Evolutionary conservation across 257 asterid species (phyloP).

Genomic region (Solanum okadae): DNA sequence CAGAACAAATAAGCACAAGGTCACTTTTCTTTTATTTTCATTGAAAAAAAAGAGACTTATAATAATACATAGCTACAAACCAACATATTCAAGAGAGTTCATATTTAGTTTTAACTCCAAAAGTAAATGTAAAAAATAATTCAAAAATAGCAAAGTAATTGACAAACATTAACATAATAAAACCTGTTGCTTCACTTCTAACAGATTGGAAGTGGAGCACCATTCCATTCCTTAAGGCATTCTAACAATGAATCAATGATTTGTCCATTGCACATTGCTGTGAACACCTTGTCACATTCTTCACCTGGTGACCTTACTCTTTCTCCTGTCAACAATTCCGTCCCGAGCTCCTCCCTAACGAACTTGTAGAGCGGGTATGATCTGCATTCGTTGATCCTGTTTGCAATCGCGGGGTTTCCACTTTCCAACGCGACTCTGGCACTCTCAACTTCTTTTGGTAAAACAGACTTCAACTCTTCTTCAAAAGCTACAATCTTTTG

Average conservation of each 20-base stretch:
- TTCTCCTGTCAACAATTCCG: constrained; percentile 55
- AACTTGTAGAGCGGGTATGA: constrained; percentile 74
- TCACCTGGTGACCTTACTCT: constrained; percentile 70
- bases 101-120: background rate
- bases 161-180: background rate
- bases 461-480: constrained; percentile 23
- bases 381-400: constrained; percentile 60
- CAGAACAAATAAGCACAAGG: background rate
- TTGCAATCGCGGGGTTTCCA: constrained; percentile 52
- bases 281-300: constrained; percentile 74
- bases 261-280: constrained; percentile 52
- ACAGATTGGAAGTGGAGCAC: constrained; percentile 73
- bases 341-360: constrained; percentile 53
- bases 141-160: background rate
- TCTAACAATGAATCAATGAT: constrained; percentile 69
- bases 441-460: constrained; percentile 39
- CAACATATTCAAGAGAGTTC: background rate
- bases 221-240: constrained; percentile 65
- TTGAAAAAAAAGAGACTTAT: background rate
- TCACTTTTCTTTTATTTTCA: background rate
- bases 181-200: constrained; percentile 8
- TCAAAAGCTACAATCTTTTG: constrained; percentile 38
- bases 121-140: background rate
- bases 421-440: constrained; percentile 50
- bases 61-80: background rate